Conservation (phyloP, 2,329 filamentous ascomycete species). For the Fusarium sp. region DNA sequence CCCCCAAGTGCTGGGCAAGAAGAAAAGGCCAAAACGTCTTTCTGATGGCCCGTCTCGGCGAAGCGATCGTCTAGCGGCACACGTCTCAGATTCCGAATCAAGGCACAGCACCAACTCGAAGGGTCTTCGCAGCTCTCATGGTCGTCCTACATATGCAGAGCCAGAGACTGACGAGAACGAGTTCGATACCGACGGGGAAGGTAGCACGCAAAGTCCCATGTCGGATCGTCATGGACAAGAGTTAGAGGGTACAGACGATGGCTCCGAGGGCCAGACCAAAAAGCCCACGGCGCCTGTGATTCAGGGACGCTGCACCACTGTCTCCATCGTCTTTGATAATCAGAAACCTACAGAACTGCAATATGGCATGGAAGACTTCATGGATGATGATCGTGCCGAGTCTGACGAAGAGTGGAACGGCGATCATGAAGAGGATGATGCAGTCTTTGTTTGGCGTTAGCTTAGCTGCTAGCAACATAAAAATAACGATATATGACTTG, state of each 20-base stretch:
- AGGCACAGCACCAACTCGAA: conserved; percentile 35
- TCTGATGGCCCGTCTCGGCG: conserved; percentile 50
- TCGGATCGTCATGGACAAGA: conserved; percentile 19
- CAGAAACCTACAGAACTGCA: conserved; percentile 76
- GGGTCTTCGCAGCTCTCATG: conserved; percentile 29
- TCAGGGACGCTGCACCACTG: conserved; percentile 77
- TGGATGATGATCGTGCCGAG: conserved; percentile 67
- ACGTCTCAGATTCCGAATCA: conserved; percentile 42
- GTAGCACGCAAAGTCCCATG: not conserved
- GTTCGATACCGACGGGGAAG: conserved; percentile 43
- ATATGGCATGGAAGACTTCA: conserved; percentile 77
- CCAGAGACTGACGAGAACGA: conserved; percentile 60
- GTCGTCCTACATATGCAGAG: conserved; percentile 55
- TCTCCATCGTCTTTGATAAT: conserved; percentile 80
- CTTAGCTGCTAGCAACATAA: not conserved
- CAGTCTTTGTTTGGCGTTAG: conserved; percentile 47
- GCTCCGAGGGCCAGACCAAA: conserved; percentile 2
- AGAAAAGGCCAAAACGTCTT: conserved; percentile 25
- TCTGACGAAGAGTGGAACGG: conserved; percentile 69
- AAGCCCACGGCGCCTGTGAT: conserved; percentile 63
- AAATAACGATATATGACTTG: not conserved
- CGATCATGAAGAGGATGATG: conserved; percentile 61
- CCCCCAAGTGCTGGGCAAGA: conserved; percentile 19
- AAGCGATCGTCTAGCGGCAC: conserved; percentile 52
- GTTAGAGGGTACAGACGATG: conserved; percentile 9